A percentile compares a stretch with the other conserved stretches of the same genome.
These are phyloP conservation scores for Paratinospora sagittata DNA, from an alignment of 164 flowering plant species.

Conservation along the genomic window DNA sequence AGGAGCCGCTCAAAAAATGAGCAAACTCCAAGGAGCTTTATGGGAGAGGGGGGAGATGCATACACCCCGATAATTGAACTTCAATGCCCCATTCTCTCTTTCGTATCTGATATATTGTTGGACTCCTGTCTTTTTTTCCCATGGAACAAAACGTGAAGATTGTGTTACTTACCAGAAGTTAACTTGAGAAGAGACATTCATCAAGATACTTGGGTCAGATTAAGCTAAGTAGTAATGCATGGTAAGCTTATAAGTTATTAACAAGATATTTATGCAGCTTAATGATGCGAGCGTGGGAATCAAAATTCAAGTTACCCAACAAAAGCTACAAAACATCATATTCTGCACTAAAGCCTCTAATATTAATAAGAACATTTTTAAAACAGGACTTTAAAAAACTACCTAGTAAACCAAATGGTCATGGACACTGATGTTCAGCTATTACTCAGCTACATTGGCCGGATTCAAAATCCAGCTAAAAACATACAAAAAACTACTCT, in stretches of 20 bases:
- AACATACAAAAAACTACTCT: background rate
- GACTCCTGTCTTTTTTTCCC: too few relatives aligned
- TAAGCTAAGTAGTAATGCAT: background rate
- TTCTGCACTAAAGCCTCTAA: background rate
- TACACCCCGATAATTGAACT: too few relatives aligned
- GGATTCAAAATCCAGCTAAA: constrained; percentile 3
- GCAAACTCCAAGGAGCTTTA: too few relatives aligned
- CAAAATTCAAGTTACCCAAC: background rate
- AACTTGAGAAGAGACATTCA: background rate
- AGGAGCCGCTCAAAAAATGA: too few relatives aligned
- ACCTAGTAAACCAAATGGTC: too few relatives aligned
- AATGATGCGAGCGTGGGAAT: too few relatives aligned
- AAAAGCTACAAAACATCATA: background rate
- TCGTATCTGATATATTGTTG: too few relatives aligned
- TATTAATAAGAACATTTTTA: too few relatives aligned
- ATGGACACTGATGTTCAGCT: background rate
- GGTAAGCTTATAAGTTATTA: background rate
- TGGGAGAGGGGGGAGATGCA: too few relatives aligned
- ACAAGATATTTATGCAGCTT: background rate
- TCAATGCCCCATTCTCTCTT: too few relatives aligned
- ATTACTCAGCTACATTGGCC: background rate
- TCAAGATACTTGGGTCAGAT: background rate
- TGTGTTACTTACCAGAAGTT: background rate
- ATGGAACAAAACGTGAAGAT: too few relatives aligned
- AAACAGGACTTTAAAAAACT: background rate